phyloP scores from a whole-genome alignment of 2,329 filamentous ascomycete genomes.

The Coniella lustricola region DNA sequence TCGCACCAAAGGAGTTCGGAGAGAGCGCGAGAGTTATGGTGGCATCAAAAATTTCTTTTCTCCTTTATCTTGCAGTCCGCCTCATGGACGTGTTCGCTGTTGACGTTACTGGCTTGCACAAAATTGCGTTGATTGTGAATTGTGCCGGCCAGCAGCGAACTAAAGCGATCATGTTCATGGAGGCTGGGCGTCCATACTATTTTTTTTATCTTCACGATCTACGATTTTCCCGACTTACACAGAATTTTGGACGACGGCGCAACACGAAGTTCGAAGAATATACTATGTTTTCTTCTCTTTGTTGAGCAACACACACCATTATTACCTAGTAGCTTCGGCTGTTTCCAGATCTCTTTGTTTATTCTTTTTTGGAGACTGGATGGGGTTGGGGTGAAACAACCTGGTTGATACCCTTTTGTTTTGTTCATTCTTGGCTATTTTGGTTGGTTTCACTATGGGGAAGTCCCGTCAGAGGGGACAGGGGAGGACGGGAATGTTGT shows the following conservation, averaged over 20 bases:
- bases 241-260: conserved; percentile 3
- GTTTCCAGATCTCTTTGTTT: conserved; percentile 5
- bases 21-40: conserved; percentile 13
- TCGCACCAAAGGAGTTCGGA: conserved; percentile 12
- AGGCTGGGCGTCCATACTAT: neutral
- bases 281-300: conserved; percentile 5
- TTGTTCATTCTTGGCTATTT: neutral
- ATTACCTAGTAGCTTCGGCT: conserved; percentile 1
- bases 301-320: neutral
- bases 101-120: neutral
- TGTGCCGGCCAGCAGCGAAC: too few species aligned
- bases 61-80: neutral
- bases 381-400: conserved; percentile 14
- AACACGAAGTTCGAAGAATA: conserved; percentile 9
- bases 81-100: neutral
- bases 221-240: conserved; percentile 3
- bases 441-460: conserved; percentile 1
- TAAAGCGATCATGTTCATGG: neutral
- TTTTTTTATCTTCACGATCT: neutral
- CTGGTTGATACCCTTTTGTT: conserved; percentile 6
- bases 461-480: neutral
- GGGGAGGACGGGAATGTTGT: conserved; percentile 1
- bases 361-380: neutral
- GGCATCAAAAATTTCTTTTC: conserved; percentile 4
- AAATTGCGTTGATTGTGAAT: neutral